Base-by-base conservation (phyloP, 148 eudicot species). In the Vaccinium vitisidaea region DNA sequence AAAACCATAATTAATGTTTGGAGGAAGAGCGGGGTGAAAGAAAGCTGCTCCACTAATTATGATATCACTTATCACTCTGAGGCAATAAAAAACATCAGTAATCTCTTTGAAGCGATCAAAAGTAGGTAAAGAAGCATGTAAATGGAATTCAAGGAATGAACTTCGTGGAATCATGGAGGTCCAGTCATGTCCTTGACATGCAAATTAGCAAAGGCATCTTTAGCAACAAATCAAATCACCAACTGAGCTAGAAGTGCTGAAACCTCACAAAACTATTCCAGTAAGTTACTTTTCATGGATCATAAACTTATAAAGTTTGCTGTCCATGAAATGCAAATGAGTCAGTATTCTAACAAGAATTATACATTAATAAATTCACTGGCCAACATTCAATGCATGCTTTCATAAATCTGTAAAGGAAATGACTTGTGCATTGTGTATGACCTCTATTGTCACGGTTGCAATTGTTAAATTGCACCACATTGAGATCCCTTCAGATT, bases 1-100 rank as follows among this genome's bases (percentile, higher is more conserved):
- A 83, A 77, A 58, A 77, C 55, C 5, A n/a, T 27, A 79, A 85
- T 53, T 46, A 87, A 71, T 43, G 23, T 54, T 53, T 30, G 23
- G 85, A 48, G 36, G 56, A 83, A 48, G 3, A 39, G 56, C 14
- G 2, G 43, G 21, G 54, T 23, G 80, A 52, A 49, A 39, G 30
- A 79, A 67, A 39, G 14, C 56, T 30, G 39, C 18, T 69, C 39
- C 15, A 67, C 32, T 21, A 1, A 1, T 59, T 2, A 63, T 8
- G 15, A 67, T 12, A 67, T 11, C 36, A 4, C 27, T 67, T 25
- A 25, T 25, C 73, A 67, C 36, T 23, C 30, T 2, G 19, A 49
- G 18, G 49, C 61, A 82, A 82, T 63, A 21, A 59, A 21, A 56
- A 63, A 63, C 27, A 27, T n/a, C 49, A 50, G 32, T 50, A 12